Evolutionary conservation across 352 stramenopile species (phyloP).

Genomic region (Phytophthora megakarya): DNA sequence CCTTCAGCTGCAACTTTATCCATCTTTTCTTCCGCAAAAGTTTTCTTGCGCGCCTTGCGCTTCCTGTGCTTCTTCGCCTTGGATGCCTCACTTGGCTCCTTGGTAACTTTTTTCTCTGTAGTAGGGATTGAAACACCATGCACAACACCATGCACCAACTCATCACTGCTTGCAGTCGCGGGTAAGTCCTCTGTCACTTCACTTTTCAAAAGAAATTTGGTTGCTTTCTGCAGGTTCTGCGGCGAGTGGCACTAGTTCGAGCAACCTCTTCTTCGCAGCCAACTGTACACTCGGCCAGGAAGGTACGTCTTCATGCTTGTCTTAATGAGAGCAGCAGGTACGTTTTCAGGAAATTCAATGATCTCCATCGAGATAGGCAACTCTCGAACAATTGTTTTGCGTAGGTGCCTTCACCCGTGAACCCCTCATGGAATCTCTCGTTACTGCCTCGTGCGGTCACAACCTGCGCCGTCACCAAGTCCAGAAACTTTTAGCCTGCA

Average conservation of each 20-base stretch:
- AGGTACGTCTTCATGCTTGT: conserved; percentile 11
- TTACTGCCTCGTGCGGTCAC: conserved; percentile 4
- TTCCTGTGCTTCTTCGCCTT: not conserved
- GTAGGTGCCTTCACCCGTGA: not conserved
- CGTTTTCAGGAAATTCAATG: conserved; percentile 10
- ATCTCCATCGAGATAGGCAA: not conserved
- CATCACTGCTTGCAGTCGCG: not conserved
- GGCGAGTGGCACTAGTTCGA: not conserved
- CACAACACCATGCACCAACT: too few species aligned
- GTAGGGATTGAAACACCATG: not conserved
- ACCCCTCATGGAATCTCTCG: conserved; percentile 2
- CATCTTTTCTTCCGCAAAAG: conserved; percentile 1
- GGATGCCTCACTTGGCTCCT: too few species aligned
- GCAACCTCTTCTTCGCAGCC: not conserved
- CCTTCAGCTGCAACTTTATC: not conserved
- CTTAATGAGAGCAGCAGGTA: conserved; percentile 1
- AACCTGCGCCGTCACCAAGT: not conserved
- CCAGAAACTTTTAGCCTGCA: conserved; percentile 12
- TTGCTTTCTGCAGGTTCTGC: not conserved
- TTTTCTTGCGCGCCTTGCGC: not conserved
- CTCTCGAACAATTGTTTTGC: not conserved
- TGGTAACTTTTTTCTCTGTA: not conserved
- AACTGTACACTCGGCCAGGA: not conserved
- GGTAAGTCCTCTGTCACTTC: too few species aligned
- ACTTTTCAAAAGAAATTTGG: too few species aligned